Base-by-base conservation (phyloP, 495 filamentous ascomycete genomes). In the Pseudoneurospora amorphoporcata region DNA sequence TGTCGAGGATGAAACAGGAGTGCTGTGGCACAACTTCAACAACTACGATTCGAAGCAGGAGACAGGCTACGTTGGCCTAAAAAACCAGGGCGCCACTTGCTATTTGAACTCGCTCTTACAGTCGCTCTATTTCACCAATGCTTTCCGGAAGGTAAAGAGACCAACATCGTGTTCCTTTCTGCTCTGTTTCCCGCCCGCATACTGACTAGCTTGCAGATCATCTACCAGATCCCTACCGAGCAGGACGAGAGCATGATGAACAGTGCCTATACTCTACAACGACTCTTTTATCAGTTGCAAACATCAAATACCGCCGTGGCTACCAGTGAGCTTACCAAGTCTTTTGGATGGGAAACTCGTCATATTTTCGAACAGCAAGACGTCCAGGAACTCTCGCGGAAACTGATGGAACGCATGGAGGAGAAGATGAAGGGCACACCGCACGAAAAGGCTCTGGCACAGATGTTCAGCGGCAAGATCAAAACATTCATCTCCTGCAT, bases 291-390 rank as follows among this genome's bases (percentile, higher is more conserved):
- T 75, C 92, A 92, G 71, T 85, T 99, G 19, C 95, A 99, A 80
- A 95, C 92, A 12, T 92, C 87, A 71, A 88, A 90, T 41, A 79
- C 82, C 39, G 92, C 96, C 2, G 95, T 99, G 0, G 89, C 92
- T 1, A 99, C 95, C 6, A 91, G 90, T 53, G 95, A 99, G 77
- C 88, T 99, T 19, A 99, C 95, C 0, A 89, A 89, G 72, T 97
- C 96, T 0, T 99, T 99, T 82, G 95, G 95, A 39, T 99, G 95
- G 95, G 95, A 99, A 76, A 95, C 94, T 1, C 90, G 92, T 74
- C 95, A 99, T 79, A 97, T 98, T 40, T 99, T 99, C 81, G 96
- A 97, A 79, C 95, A 99, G 79, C 95, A 99, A 83, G 95, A 99
- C 82, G 95, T 99, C 8, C 95, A 99, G 78, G 95, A 99, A 79